Evolutionary conservation across 2,329 filamentous ascomycete species (phyloP).

Genomic region (Cordyceps militaris): DNA sequence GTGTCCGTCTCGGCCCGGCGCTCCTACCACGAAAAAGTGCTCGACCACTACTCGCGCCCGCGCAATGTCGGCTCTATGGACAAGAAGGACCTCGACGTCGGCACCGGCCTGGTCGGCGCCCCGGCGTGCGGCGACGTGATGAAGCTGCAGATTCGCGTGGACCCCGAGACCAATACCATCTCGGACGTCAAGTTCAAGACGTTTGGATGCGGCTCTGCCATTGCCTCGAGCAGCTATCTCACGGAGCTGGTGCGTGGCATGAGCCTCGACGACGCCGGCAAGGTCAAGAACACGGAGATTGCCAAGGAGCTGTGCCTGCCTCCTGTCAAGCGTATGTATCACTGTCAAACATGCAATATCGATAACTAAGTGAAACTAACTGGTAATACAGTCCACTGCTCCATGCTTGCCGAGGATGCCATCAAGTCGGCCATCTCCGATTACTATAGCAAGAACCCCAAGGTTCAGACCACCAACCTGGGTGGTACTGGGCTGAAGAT

Average conservation of each 20-base stretch:
- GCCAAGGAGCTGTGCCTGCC: slow-evolving; percentile 90
- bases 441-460: slow-evolving; percentile 71
- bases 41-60: slow-evolving; percentile 45
- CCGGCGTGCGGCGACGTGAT: slow-evolving; percentile 88
- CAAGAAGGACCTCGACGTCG: slow-evolving; percentile 76
- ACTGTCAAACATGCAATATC: not conserved
- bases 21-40: slow-evolving; percentile 47
- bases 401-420: slow-evolving; percentile 84
- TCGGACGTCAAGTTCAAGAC: slow-evolving; percentile 97
- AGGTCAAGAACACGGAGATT: slow-evolving; percentile 95
- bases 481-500: slow-evolving; percentile 55
- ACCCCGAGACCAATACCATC: slow-evolving; percentile 80
- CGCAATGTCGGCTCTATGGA: slow-evolving; percentile 51
- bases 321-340: slow-evolving; percentile 71
- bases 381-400: slow-evolving; percentile 64
- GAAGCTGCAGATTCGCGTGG: slow-evolving; percentile 75
- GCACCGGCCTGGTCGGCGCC: slow-evolving; percentile 84
- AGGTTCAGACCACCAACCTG: slow-evolving; percentile 59
- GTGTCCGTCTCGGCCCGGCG: slow-evolving; percentile 35
- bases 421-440: slow-evolving; percentile 88
- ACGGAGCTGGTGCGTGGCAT: slow-evolving; percentile 96
- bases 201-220: slow-evolving; percentile 89
- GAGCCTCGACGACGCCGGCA: slow-evolving; percentile 84
- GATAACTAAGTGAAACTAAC: slow-evolving; percentile 22
- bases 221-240: slow-evolving; percentile 89